Base-by-base conservation (phyloP, 495 filamentous ascomycete genomes). In the Talaromyces trachyspermus region DNA sequence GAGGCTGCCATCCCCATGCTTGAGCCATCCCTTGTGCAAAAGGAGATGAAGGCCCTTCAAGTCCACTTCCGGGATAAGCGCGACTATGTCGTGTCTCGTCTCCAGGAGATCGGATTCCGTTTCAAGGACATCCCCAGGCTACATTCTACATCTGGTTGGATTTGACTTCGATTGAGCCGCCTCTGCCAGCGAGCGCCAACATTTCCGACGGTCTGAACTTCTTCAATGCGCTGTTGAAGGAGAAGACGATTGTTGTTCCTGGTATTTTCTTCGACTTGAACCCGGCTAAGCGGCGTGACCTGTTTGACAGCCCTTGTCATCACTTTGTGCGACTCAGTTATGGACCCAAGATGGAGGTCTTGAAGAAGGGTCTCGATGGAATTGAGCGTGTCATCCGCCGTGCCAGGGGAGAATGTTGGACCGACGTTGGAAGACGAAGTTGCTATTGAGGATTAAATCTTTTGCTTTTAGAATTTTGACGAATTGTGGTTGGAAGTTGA, bases 241-340 rank as follows among this genome's bases (percentile, higher is more conserved):
- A 95, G 75, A 92, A 91, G 73, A 86, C 92, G 49, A 95, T 95
- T 54, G 89, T 95, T 2, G 91, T 95, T 0, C 89, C 91, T 0
- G 91, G 91, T 37, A 96, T 97, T 61, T 77, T 77, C 68, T 77
- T 77, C 47, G 74, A 97, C 56, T 62, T 97, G 56, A 96, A 97
- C 68, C 91, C 91, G 10, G 81, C 83, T n/a, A 83, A 85, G 59
- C 72, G 91, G 46, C 72, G 91, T 50, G 91, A 97, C 65, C 66
- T 97, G 39, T 97, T 97, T 55, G 91, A 96, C 62, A 87, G 81
- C 38, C 91, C 91, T 40, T 97, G 91, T 65, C 91, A 97, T 65
- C 91, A 90, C 68, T 97, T 91, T 64, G 88, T 96, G 36, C 79
- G 91, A 36, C 71, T 95, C 55, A 89, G 84, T 39, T 97, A 96